A percentile compares a stretch with the other conserved stretches of the same genome.
phyloP scores from a whole-genome alignment of 73 alveolate species.

The Paramecium octaurelia region DNA sequence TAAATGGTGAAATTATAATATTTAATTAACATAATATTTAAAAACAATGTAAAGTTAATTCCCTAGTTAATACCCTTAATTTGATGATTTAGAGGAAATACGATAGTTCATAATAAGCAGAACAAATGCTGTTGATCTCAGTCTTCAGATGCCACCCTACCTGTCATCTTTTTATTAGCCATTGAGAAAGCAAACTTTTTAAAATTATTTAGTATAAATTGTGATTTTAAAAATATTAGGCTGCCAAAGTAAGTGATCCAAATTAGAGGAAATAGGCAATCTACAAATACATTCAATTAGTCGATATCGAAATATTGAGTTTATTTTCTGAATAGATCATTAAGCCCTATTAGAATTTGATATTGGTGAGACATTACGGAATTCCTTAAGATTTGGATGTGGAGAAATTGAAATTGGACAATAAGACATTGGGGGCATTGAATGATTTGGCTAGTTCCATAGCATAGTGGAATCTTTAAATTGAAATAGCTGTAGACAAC shows the following conservation, averaged over 20 bases:
- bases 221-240: background rate
- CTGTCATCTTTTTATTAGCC: background rate
- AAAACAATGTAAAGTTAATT: background rate
- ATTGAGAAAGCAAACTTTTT: conserved; percentile 16
- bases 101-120: background rate
- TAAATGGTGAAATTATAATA: background rate
- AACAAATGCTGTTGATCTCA: background rate
- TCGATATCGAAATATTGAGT: background rate
- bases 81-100: background rate
- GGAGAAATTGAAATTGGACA: background rate
- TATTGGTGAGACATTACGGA: background rate
- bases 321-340: background rate
- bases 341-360: conserved; percentile 14
- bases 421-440: background rate
- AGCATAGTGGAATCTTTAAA: conserved; percentile 23
- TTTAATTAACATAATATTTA: background rate
- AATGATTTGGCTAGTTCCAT: background rate
- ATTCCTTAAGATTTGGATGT: conserved; percentile 37
- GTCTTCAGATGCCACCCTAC: conserved; percentile 28
- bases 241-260: background rate
- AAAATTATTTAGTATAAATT: background rate
- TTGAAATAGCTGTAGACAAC: conserved; percentile 4
- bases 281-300: background rate
- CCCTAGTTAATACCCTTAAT: background rate
- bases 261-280: background rate